These are phyloP conservation scores for Penicillium salamii DNA, from an alignment of 495 filamentous ascomycete species.

Conservation along the genomic window DNA sequence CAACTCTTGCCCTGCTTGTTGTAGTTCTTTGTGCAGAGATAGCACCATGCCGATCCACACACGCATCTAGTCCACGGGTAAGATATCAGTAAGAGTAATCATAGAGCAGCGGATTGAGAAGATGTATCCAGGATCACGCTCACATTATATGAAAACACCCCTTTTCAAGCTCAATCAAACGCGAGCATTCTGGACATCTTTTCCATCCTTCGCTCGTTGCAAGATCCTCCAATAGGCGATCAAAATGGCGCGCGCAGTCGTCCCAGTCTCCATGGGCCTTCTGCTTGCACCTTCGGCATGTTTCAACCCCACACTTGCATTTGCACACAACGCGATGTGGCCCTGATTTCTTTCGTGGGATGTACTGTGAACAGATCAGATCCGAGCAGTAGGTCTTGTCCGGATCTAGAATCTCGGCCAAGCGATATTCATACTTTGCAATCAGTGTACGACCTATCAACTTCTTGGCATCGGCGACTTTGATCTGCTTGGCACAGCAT, in stretches of 20 bases:
- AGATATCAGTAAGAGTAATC: neutral
- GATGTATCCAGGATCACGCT: neutral
- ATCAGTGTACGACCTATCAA: conserved; percentile 8
- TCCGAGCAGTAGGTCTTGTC: conserved; percentile 31
- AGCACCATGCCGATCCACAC: neutral
- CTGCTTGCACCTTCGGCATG: conserved; percentile 3
- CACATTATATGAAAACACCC: conserved; percentile 3
- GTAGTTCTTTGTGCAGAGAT: too few species aligned
- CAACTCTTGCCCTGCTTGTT: neutral
- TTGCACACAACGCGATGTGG: neutral
- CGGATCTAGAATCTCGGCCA: conserved; percentile 24
- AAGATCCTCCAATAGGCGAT: neutral
- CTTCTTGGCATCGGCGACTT: conserved; percentile 4
- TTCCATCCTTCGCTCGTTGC: conserved; percentile 23
- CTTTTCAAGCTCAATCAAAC: neutral
- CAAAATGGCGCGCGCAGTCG: conserved; percentile 1
- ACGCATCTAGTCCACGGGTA: conserved; percentile 1
- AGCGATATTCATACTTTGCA: conserved; percentile 14
- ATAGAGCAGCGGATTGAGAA: neutral
- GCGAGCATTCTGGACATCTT: conserved; percentile 10
- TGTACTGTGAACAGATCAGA: conserved; percentile 22
- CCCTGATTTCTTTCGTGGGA: conserved; percentile 9
- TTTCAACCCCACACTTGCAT: conserved; percentile 1
- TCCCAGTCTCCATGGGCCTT: neutral
- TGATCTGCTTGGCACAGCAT: conserved; percentile 32